Percentiles rank a stretch among this genome's conserved stretches.
Evolutionary conservation across 345 rosid genomes (phyloP).

Genomic region (Brassica carinata): DNA sequence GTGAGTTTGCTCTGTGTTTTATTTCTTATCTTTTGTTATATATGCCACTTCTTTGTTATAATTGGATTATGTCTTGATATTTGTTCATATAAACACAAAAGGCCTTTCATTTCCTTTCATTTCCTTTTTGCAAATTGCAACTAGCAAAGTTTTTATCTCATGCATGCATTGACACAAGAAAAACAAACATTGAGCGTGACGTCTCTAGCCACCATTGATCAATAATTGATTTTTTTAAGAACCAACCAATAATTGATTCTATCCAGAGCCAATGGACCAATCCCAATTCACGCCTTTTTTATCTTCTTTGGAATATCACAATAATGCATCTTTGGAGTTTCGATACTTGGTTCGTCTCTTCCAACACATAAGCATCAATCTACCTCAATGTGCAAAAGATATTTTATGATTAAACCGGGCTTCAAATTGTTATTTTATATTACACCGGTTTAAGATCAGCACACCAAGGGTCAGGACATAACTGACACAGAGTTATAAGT

Average conservation of each 20-base stretch:
- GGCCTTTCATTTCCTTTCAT: not conserved
- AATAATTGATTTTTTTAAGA: constrained; percentile 31
- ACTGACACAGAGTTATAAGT: constrained; percentile 33
- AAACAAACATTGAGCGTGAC: constrained; percentile 27
- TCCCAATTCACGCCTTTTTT: constrained; percentile 11
- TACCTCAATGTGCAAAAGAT: constrained; percentile 11
- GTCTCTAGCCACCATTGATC: constrained; percentile 21
- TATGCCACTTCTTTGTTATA: too few species aligned
- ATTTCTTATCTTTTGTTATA: too few species aligned
- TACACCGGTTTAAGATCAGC: constrained; percentile 28
- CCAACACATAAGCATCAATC: constrained; percentile 21
- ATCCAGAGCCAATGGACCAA: constrained; percentile 13
- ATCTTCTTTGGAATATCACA: constrained; percentile 11
- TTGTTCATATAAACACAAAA: not conserved
- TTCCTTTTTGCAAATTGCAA: constrained; percentile 7
- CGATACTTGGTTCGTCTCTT: constrained; percentile 10
- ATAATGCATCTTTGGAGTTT: constrained; percentile 12
- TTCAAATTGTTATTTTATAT: constrained; percentile 16
- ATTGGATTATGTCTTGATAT: too few species aligned
- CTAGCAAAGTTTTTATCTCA: not conserved
- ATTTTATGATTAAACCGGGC: constrained; percentile 23
- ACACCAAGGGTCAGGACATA: constrained; percentile 29
- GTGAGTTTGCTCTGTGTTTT: too few species aligned
- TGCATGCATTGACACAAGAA: constrained; percentile 2
- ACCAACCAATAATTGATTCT: constrained; percentile 28